phyloP scores from a whole-genome alignment of 495 filamentous ascomycete genomes.

The Clavariopsis aquatica region DNA sequence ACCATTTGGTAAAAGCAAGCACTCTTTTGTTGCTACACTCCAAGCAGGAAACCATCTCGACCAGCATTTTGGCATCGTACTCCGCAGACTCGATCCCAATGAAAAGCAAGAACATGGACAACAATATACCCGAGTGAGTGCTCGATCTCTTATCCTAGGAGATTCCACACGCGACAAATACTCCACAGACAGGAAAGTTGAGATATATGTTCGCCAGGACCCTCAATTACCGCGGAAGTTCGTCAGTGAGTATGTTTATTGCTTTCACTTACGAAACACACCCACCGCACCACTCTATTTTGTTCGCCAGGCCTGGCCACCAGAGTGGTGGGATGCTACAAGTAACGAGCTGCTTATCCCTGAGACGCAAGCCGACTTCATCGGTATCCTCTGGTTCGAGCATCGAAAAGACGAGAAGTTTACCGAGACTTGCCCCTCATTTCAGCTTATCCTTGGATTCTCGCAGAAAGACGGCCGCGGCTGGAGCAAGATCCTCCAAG shows the following conservation, averaged over 20 bases:
- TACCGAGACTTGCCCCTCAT: background rate
- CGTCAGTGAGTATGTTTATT: conserved; percentile 1
- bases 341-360: background rate
- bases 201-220: conserved; percentile 13
- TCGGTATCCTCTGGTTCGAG: background rate
- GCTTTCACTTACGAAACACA: conserved; percentile 9
- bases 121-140: conserved; percentile 9
- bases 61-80: background rate
- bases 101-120: background rate
- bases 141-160: background rate
- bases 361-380: conserved; percentile 1
- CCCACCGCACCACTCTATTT: background rate
- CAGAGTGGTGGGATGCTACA: background rate
- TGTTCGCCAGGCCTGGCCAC: background rate
- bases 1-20: background rate
- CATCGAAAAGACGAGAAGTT: background rate
- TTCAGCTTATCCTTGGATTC: conserved; percentile 9
- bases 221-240: conserved; percentile 4
- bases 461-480: background rate
- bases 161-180: background rate
- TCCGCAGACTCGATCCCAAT: background rate
- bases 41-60: background rate
- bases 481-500: background rate
- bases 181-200: background rate
- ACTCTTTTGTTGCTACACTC: conserved; percentile 2